Conservation (phyloP, 2,329 filamentous ascomycete species). For the Arthrobotrys sinensis region DNA sequence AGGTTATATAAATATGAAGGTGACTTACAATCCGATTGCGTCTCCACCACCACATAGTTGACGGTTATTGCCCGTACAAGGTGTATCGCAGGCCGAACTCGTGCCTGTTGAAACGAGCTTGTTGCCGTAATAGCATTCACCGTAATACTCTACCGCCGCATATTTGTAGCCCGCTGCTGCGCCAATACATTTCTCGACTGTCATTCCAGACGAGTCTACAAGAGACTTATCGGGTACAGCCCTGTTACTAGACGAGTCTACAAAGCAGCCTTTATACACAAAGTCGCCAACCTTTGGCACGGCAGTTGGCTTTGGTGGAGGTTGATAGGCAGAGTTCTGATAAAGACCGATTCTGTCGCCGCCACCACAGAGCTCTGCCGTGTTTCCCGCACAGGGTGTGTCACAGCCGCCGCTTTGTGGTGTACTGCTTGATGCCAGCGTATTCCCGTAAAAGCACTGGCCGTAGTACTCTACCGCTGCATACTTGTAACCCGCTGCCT, state of each 20-base stretch:
- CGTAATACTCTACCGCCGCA: conserved; percentile 26
- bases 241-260: background rate
- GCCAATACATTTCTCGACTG: conserved; percentile 2
- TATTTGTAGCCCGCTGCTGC: conserved; percentile 3
- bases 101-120: background rate
- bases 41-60: too few species aligned
- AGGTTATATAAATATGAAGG: too few species aligned
- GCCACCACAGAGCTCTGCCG: conserved; percentile 14
- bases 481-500: conserved; percentile 66
- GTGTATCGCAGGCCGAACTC: background rate
- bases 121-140: background rate
- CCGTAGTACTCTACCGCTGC: conserved; percentile 67
- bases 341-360: conserved; percentile 18
- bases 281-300: background rate
- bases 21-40: too few species aligned
- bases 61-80: conserved; percentile 2
- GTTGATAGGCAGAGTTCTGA: conserved; percentile 2
- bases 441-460: conserved; percentile 68
- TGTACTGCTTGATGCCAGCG: conserved; percentile 12
- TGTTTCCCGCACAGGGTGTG: conserved; percentile 11
- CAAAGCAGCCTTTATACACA: background rate
- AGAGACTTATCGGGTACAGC: background rate
- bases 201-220: conserved; percentile 14
- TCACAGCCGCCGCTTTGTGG: conserved; percentile 8
- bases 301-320: background rate